Base-by-base conservation (phyloP, 495 filamentous ascomycete species). In the Immersiella caudata region DNA sequence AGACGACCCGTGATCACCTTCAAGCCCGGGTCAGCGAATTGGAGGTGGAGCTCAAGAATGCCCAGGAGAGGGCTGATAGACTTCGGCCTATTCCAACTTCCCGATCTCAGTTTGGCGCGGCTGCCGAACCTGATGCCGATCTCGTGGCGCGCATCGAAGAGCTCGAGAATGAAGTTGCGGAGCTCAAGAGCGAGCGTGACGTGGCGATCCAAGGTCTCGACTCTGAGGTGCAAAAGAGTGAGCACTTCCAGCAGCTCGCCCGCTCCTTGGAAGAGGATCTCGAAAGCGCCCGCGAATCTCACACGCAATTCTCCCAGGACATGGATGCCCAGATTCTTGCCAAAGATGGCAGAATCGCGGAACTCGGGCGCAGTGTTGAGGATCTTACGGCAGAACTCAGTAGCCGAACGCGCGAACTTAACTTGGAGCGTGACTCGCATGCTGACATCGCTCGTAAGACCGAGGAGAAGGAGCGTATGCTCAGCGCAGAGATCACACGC, bases 161-260 rank as follows among this genome's bases (percentile, higher is more conserved):
- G 69, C 79, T 97, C 8, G 85, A 87, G 58, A 84, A 94, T 27
- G 89, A 97, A 73, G 85, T 94, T 22, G 88, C 90, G 0, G 91
- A 97, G 66, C 83, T 98, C 59, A 93, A 91, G 75, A 89, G 90
- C 61, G 89, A 92, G 67, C 82, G 97, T 21, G 91, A 95, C 33
- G 79, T 94, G 36, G 84, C 87, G 11, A 89, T 85, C 69, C 85
- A 84, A 26, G 92, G 97, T 67, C 82, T 97, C 21, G 88, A 95
- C 66, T 88, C 88, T 71, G 85, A 91, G 12, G 92, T 91, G 75
- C 83, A 86, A 33, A 88, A 96, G 69, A 89, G 88, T 33, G 93
- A 97, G 74, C 89, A 91, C 68, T 97, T 96, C 81, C 93, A 91
- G 72, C 85, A 87, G n/a, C 94, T 98, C 73, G 92, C 91, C 70